phyloP scores from a whole-genome alignment of 2,329 filamentous ascomycete genomes.

The Macrophomina phaseolina region DNA sequence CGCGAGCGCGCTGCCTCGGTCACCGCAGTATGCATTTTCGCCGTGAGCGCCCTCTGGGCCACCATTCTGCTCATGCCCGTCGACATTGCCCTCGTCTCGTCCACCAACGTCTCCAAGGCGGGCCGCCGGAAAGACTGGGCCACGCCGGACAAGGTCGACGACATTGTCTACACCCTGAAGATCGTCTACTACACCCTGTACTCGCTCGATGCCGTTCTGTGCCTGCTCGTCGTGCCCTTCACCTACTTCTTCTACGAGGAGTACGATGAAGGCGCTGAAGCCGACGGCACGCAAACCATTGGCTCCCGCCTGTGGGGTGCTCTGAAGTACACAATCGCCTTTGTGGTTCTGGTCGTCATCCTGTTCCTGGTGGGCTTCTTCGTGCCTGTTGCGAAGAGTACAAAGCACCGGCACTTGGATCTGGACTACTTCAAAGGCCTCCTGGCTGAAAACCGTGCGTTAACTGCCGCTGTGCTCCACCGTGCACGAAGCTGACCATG shows the following conservation, averaged over 20 bases:
- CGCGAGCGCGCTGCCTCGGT: slow-evolving; percentile 84
- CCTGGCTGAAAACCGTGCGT: slow-evolving; percentile 76
- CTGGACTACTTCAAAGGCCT: slow-evolving; percentile 91
- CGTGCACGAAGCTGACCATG: background rate
- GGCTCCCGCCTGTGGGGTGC: slow-evolving; percentile 79
- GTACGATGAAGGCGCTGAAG: slow-evolving; percentile 87
- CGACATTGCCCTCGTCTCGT: slow-evolving; percentile 92
- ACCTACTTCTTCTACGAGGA: slow-evolving; percentile 99
- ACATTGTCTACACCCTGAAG: slow-evolving; percentile 80
- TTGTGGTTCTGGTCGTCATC: slow-evolving; percentile 78
- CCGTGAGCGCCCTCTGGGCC: slow-evolving; percentile 83
- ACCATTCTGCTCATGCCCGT: slow-evolving; percentile 92
- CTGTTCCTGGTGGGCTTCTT: slow-evolving; percentile 95
- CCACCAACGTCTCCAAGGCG: slow-evolving; percentile 75
- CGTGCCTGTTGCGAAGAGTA: slow-evolving; percentile 76
- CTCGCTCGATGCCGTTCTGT: slow-evolving; percentile 87
- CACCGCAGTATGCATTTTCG: slow-evolving; percentile 83
- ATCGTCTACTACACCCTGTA: slow-evolving; percentile 94
- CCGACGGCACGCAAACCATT: slow-evolving; percentile 76
- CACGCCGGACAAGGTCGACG: slow-evolving; percentile 76
- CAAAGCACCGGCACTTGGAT: slow-evolving; percentile 69
- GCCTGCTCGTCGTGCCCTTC: slow-evolving; percentile 88
- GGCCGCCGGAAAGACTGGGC: slow-evolving; percentile 96
- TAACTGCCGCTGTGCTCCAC: background rate
- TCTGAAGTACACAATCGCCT: slow-evolving; percentile 87